Conservation (phyloP, 177 flowering plant species). For the Vitis hybrid region DNA sequence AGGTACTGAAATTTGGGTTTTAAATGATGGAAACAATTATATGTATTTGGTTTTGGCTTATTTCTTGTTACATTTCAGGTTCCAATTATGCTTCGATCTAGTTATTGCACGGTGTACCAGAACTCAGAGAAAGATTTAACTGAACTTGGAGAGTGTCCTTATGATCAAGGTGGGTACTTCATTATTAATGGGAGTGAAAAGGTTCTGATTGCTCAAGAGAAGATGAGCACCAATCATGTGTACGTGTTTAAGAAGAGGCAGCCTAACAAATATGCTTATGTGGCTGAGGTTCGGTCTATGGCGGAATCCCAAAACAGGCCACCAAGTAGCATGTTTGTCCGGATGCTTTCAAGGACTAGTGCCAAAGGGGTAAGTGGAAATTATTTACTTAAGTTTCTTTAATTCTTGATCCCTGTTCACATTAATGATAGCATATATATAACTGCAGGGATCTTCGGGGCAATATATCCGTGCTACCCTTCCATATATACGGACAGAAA, state of each 20-base stretch:
- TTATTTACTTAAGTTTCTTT: slow-evolving; percentile 6
- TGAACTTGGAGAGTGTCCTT: slow-evolving; percentile 92
- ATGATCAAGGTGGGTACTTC: slow-evolving; percentile 67
- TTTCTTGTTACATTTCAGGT: slow-evolving; percentile 43
- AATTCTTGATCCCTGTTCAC: neutral
- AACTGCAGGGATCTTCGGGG: slow-evolving; percentile 85
- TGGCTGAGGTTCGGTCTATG: slow-evolving; percentile 95
- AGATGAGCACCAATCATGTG: slow-evolving; percentile 99
- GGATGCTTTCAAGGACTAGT: slow-evolving; percentile 93
- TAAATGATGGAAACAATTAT: neutral
- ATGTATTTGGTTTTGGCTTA: neutral
- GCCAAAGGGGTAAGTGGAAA: slow-evolving; percentile 77
- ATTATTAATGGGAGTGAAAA: slow-evolving; percentile 77
- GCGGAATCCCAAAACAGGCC: slow-evolving; percentile 94
- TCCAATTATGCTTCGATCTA: slow-evolving; percentile 98
- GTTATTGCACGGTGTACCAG: slow-evolving; percentile 84
- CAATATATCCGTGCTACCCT: slow-evolving; percentile 94
- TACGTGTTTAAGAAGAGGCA: slow-evolving; percentile 97
- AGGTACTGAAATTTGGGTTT: slow-evolving; percentile 40
- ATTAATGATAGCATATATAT: neutral
- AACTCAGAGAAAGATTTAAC: slow-evolving; percentile 95
- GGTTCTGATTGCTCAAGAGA: slow-evolving; percentile 97
- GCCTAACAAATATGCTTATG: slow-evolving; percentile 96
- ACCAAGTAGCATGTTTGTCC: slow-evolving; percentile 96
- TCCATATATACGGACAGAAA: slow-evolving; percentile 88